Percentiles rank a stretch among this genome's conserved stretches.
These are phyloP conservation scores for Starmerella sp. DNA, from an alignment of 805 yeast genomes.

Conservation along the genomic window DNA sequence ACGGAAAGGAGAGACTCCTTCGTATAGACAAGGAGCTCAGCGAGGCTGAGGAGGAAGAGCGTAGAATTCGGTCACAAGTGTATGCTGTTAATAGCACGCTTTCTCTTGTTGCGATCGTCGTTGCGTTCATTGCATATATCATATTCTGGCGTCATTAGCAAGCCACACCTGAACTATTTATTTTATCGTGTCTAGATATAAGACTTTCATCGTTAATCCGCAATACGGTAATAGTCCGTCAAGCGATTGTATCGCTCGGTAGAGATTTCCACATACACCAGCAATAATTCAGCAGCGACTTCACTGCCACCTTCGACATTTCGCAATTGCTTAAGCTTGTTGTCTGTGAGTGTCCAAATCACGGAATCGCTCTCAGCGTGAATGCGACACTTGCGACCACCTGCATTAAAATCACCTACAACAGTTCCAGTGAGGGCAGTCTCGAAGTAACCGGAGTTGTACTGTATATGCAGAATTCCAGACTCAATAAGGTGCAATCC, in stretches of 20 bases:
- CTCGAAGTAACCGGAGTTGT: slow-evolving; percentile 36
- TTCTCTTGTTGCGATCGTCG: slow-evolving; percentile 10
- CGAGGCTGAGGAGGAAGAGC: slow-evolving; percentile 18
- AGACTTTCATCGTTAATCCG: not conserved
- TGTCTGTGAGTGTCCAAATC: slow-evolving; percentile 10
- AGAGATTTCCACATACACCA: slow-evolving; percentile 3
- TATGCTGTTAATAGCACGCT: slow-evolving; percentile 7
- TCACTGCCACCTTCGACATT: slow-evolving; percentile 4
- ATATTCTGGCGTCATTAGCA: not conserved
- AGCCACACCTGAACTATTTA: too few relatives aligned
- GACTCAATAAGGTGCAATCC: slow-evolving; percentile 28
- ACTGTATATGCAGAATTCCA: slow-evolving; percentile 37
- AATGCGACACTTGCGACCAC: slow-evolving; percentile 5
- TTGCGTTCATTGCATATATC: slow-evolving; percentile 8
- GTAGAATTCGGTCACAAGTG: slow-evolving; percentile 11
- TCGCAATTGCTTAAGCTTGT: slow-evolving; percentile 2
- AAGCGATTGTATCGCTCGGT: slow-evolving; percentile 14
- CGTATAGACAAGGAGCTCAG: slow-evolving; percentile 20
- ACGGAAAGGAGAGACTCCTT: slow-evolving; percentile 22
- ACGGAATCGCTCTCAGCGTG: slow-evolving; percentile 14
- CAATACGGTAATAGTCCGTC: slow-evolving; percentile 20
- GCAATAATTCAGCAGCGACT: slow-evolving; percentile 9
- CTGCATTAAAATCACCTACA: slow-evolving; percentile 44
- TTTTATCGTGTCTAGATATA: not conserved
- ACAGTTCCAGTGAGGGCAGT: slow-evolving; percentile 60